Conservation (phyloP, 208 protist genomes). For the Leishmania arabica region DNA sequence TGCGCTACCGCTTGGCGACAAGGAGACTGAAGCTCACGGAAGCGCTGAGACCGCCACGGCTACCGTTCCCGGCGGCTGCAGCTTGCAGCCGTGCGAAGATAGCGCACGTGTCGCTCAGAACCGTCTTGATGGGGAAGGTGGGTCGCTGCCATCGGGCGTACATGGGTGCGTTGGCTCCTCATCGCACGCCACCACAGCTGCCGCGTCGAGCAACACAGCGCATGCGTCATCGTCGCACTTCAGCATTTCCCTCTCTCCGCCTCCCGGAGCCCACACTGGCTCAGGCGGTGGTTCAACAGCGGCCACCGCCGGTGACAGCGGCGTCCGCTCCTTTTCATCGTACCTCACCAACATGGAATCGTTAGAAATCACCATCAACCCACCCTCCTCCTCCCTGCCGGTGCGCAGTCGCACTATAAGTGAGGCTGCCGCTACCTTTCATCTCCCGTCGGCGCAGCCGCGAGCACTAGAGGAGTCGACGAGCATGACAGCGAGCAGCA, state of each 20-base stretch:
- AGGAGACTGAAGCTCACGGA: not conserved
- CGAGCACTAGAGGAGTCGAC: constrained; percentile 5
- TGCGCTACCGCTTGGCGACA: not conserved
- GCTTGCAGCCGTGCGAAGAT: not conserved
- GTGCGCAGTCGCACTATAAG: constrained; percentile 21
- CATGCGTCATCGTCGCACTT: constrained; percentile 11
- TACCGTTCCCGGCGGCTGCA: not conserved
- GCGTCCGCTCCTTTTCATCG: constrained; percentile 4
- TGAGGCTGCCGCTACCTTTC: constrained; percentile 7
- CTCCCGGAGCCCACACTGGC: not conserved
- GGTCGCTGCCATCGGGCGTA: not conserved
- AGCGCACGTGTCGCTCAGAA: not conserved
- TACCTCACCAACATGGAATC: constrained; percentile 13
- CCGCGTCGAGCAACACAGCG: not conserved
- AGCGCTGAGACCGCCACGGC: not conserved
- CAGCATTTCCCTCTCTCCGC: constrained; percentile 1
- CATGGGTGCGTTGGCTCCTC: not conserved
- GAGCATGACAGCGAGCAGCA: constrained; percentile 10
- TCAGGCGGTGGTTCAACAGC: not conserved
- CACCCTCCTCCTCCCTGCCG: constrained; percentile 19
- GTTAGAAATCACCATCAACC: not conserved
- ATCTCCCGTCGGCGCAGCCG: not conserved
- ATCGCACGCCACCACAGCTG: not conserved
- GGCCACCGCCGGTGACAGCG: not conserved
- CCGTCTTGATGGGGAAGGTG: not conserved